phyloP scores from a whole-genome alignment of 805 yeast species.

The Yarrowia sp. region DNA sequence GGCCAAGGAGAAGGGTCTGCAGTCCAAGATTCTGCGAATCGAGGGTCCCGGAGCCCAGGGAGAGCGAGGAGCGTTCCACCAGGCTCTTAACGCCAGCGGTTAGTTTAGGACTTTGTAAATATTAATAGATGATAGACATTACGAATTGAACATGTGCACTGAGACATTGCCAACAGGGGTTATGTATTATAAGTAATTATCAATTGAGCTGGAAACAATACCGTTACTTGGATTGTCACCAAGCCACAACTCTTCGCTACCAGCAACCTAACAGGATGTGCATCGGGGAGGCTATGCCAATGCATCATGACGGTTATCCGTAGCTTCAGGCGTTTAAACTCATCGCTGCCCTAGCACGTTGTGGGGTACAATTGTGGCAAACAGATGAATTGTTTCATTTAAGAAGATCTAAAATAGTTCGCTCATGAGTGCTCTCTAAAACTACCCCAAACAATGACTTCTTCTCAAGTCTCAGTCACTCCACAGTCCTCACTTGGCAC shows the following conservation, averaged over 20 bases:
- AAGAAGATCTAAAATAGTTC: no score
- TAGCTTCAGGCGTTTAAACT: not conserved
- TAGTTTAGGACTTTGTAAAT: not conserved
- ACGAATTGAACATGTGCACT: not conserved
- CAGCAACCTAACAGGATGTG: not conserved
- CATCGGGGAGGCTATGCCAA: not conserved
- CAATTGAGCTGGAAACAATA: no score
- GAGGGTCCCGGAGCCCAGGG: slow-evolving; percentile 25
- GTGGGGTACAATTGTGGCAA: no score
- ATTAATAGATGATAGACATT: not conserved
- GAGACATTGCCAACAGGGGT: no score
- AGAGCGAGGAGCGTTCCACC: slow-evolving; percentile 15
- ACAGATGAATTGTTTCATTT: no score
- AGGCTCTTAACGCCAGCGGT: slow-evolving; percentile 12
- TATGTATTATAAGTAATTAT: no score
- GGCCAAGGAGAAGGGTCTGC: slow-evolving; percentile 21
- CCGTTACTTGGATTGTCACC: no score
- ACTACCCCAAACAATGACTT: not conserved
- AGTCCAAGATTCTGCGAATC: slow-evolving; percentile 23
- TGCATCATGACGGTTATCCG: not conserved
- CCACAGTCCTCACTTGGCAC: not conserved
- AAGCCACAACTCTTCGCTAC: not conserved
- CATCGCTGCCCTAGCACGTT: not conserved
- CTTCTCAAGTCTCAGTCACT: not conserved
- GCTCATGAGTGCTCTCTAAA: no score